phyloP scores from a whole-genome alignment of 768 basidiomycete genomes.

The Tephrocybe sp. region DNA sequence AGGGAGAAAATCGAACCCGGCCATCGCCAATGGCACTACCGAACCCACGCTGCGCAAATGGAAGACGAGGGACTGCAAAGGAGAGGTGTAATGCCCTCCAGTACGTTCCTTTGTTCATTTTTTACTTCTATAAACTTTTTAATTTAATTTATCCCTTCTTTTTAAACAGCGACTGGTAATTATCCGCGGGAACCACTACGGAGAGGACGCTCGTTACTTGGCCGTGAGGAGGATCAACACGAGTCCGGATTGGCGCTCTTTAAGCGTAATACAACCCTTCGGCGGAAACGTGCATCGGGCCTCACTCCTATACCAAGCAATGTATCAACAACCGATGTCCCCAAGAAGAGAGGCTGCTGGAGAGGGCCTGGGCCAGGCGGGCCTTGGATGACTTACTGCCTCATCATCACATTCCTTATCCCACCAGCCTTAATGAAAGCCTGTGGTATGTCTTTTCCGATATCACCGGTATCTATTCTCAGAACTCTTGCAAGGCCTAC shows the following conservation, averaged over 20 bases:
- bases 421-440: conserved; percentile 72
- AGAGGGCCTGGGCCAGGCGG: conserved; percentile 88
- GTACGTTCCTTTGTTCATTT: conserved; percentile 46
- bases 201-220: conserved; percentile 88
- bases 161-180: conserved; percentile 68
- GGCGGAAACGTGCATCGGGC: conserved; percentile 56
- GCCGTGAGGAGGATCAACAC: conserved; percentile 83
- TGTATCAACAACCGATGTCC: conserved; percentile 26
- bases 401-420: conserved; percentile 78
- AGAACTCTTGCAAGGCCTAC: conserved; percentile 59
- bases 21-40: conserved; percentile 94
- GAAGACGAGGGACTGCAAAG: conserved; percentile 59
- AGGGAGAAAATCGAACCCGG: conserved; percentile 94
- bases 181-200: conserved; percentile 62
- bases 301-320: conserved; percentile 37
- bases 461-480: neutral
- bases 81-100: conserved; percentile 75
- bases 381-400: conserved; percentile 94
- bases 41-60: conserved; percentile 77
- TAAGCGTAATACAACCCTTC: conserved; percentile 78
- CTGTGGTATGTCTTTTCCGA: conserved; percentile 61
- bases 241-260: conserved; percentile 93
- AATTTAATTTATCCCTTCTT: conserved; percentile 2
- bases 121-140: conserved; percentile 5
- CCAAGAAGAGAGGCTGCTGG: conserved; percentile 53